A percentile compares a stretch with the other conserved stretches of the same genome.
Evolutionary conservation across 192 early-diverging fungal species (phyloP).

Genomic region (Phycomyces nitens): DNA sequence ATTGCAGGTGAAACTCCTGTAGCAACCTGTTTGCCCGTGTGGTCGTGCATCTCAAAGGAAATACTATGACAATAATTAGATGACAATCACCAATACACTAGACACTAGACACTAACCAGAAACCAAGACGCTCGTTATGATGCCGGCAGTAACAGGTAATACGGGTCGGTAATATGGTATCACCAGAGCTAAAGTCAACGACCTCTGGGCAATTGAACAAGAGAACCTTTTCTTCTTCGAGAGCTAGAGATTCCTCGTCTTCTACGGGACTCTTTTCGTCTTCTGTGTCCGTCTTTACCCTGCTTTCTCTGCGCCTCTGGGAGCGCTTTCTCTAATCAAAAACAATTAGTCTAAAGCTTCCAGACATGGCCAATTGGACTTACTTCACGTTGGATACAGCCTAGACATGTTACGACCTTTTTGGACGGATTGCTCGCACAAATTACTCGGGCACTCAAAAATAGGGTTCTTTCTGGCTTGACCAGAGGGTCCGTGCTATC

Average conservation of each 20-base stretch:
- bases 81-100: not conserved
- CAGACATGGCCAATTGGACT: no score
- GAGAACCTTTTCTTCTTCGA: slow-evolving; percentile 78
- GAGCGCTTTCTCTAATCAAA: slow-evolving; percentile 55
- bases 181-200: slow-evolving; percentile 87
- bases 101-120: slow-evolving; percentile 46
- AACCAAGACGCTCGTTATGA: slow-evolving; percentile 89
- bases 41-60: slow-evolving; percentile 76
- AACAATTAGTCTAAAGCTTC: not conserved
- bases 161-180: slow-evolving; percentile 84
- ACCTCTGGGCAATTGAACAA: slow-evolving; percentile 89
- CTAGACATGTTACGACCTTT: slow-evolving; percentile 74
- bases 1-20: slow-evolving; percentile 88
- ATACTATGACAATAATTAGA: slow-evolving; percentile 41
- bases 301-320: slow-evolving; percentile 56
- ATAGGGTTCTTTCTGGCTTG: slow-evolving; percentile 45
- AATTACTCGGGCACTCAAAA: slow-evolving; percentile 75
- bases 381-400: slow-evolving; percentile 83
- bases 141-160: slow-evolving; percentile 97
- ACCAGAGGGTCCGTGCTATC: slow-evolving; percentile 21
- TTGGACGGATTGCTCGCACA: slow-evolving; percentile 81
- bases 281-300: slow-evolving; percentile 23
- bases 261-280: slow-evolving; percentile 1
- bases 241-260: slow-evolving; percentile 54
- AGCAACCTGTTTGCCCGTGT: slow-evolving; percentile 64